phyloP scores from a whole-genome alignment of 176 grass and related monocot species.

The Chloris gayana region DNA sequence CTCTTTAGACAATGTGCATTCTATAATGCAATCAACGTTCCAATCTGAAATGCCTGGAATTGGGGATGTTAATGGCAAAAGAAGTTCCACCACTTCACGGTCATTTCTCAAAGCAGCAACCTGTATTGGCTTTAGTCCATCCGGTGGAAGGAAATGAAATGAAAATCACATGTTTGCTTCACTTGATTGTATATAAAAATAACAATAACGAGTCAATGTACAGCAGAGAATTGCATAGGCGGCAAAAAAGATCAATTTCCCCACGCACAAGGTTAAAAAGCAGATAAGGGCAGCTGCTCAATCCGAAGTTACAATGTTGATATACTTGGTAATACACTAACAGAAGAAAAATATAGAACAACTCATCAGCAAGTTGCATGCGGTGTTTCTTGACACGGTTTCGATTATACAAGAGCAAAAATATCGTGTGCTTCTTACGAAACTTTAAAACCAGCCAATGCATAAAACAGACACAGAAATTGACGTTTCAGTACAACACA shows the following conservation, averaged over 20 bases:
- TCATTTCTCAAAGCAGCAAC: conserved; percentile 80
- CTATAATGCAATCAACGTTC: conserved; percentile 71
- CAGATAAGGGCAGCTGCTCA: not conserved
- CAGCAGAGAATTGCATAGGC: not conserved
- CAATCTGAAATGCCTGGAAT: conserved; percentile 67
- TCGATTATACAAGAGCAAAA: not conserved
- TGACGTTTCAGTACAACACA: conserved; percentile 1
- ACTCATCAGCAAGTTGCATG: conserved; percentile 3
- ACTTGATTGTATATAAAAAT: not conserved
- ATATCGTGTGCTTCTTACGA: not conserved
- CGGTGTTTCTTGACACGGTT: not conserved
- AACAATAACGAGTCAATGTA: not conserved
- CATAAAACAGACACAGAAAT: conserved; percentile 1
- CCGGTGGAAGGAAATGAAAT: conserved; percentile 44
- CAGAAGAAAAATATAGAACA: not conserved
- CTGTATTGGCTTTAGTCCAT: conserved; percentile 85
- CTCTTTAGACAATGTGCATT: conserved; percentile 55
- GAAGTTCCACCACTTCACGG: conserved; percentile 65
- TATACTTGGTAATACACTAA: not conserved
- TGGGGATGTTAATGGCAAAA: conserved; percentile 75
- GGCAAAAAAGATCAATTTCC: not conserved
- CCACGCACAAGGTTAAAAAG: not conserved
- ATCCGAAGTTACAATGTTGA: not conserved
- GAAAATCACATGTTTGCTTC: not conserved
- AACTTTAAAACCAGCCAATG: not conserved